phyloP scores from a whole-genome alignment of 306 rosid species.

The Purshia tridentata region DNA sequence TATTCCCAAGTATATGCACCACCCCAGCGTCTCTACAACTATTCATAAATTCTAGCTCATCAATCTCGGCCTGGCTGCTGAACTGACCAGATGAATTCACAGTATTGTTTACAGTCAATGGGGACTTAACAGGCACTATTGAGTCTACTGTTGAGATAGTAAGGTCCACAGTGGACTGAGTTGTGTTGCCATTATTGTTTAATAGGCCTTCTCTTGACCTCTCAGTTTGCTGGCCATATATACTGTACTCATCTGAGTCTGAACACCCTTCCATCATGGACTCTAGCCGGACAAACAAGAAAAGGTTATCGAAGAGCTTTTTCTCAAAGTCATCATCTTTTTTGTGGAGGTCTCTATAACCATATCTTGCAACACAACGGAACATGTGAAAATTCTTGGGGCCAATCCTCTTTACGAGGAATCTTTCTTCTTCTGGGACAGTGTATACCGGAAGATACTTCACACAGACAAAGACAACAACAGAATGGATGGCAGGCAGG shows the following conservation, averaged over 20 bases:
- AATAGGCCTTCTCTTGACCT: conserved; percentile 40
- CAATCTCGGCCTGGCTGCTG: conserved; percentile 66
- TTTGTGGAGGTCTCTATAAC: conserved; percentile 87
- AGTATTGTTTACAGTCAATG: conserved; percentile 39
- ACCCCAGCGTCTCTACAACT: conserved; percentile 87
- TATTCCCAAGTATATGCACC: conserved; percentile 94
- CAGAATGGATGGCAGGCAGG: conserved; percentile 93
- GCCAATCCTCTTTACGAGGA: conserved; percentile 88
- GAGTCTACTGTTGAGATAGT: conserved; percentile 66
- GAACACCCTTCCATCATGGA: conserved; percentile 98
- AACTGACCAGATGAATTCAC: conserved; percentile 43
- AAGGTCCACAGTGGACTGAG: conserved; percentile 37
- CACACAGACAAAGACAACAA: conserved; percentile 86
- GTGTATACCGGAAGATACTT: conserved; percentile 96
- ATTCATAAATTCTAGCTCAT: conserved; percentile 76
- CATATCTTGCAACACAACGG: conserved; percentile 92
- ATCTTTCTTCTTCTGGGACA: conserved; percentile 94
- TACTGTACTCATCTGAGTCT: conserved; percentile 84
- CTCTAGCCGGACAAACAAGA: conserved; percentile 67
- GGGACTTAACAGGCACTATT: conserved; percentile 61
- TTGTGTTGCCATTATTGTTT: conserved; percentile 40
- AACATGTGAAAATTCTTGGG: conserved; percentile 88
- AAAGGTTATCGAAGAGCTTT: conserved; percentile 74
- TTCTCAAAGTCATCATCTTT: conserved; percentile 90
- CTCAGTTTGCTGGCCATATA: conserved; percentile 54